Evolutionary conservation across 2,329 filamentous ascomycete genomes (phyloP), one percentile per base, ranked within the genome.

Genomic region (Coccinonectria pachysandricola): DNA sequence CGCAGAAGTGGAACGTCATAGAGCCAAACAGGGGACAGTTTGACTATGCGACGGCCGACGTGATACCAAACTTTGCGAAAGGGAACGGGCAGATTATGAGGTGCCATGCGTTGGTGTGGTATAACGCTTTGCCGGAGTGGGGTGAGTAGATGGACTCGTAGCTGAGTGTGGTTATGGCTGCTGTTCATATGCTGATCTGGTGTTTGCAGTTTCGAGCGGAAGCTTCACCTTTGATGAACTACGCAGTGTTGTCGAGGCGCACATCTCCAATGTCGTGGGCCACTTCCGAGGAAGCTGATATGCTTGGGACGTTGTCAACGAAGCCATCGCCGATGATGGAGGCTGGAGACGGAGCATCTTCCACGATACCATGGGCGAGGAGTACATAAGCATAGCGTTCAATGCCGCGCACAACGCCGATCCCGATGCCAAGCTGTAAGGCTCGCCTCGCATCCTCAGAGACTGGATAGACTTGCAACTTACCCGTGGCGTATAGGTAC

Each of bases 241-340:
- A 4, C 64, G 62, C 9, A 53, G 55, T 4, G 64, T 70, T 12
- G 54, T 57, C 19, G 36, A 45, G 48, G 65, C 65, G 27, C 75
- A 80, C 50, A 70, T 81, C 37, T 62, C 64, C 33, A 62, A 68
- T 36, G 70, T 68, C 25, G 66, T 69, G 17, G 17, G 17, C 17
- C 17, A 19, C 17, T 10, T 19, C 17, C 17, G 17, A 7, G 7
- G 7, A 7, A 19, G 17, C 39, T 75, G 73, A 50, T 70, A 71
- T 46, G 61, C 65, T 15, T 79, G 73, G 73, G 74, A 79, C 30
- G 74, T 79, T 0, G 63, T 77, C 13, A 79, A 79, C 47, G 74
- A 79, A 55, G 68, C 64, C 4, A 59, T 75, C 20, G 62, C 66
- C 31, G 73, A 77, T 12, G 63, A 68, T 37, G 71, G 69, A 9